Evolutionary conservation across 495 filamentous ascomycete species (phyloP), one percentile per base, ranked within the genome.

Genomic region (Penicillium malachiteum): DNA sequence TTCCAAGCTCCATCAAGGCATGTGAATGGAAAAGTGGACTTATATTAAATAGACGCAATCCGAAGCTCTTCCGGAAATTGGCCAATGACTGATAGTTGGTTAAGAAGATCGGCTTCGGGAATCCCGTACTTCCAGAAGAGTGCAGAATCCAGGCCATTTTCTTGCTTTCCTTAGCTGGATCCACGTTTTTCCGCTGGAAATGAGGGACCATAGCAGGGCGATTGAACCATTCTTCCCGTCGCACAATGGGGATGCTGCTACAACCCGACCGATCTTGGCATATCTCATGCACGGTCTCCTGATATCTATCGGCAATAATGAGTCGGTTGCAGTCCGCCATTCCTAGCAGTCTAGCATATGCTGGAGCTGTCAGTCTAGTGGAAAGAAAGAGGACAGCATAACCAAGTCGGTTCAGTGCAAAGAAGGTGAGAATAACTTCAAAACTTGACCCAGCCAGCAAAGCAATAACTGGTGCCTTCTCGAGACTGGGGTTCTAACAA

Each of bases 61-160:
- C 50, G 57, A 71, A 58, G 60, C 70, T 60, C 53, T 60, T 59
- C 8, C 60, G 58, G 48, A 63, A 68, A 48, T 73, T 71, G 5
- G 78, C 75, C 18, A 74, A 71, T 12, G 74, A 63, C 38, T 65
- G 68, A 16, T 67, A 61, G 48, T 76, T 66, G 11, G 69, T 68
- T 0, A 75, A 61, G 50, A 66, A 66, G 1, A 81, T 72, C 1
- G 82, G 78, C 55, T 85, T 85, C 3, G 83, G 83, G n/a, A 83
- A 71, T 2, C 83, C 82, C 5, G 82, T 85, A 5, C 78, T 82
- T 3, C 83, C 82, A 39, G 80, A 82, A 0, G 80, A 84, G 62
- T 84, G 83, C 45, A 80, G 63, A 14, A 85, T 83, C 66, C 78
- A 73, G 6, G 72, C 66, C 26, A 71, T 60, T 55, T 78, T 73